phyloP scores from a whole-genome alignment of 495 filamentous ascomycete species.

The Astrothelium macrocarpum region DNA sequence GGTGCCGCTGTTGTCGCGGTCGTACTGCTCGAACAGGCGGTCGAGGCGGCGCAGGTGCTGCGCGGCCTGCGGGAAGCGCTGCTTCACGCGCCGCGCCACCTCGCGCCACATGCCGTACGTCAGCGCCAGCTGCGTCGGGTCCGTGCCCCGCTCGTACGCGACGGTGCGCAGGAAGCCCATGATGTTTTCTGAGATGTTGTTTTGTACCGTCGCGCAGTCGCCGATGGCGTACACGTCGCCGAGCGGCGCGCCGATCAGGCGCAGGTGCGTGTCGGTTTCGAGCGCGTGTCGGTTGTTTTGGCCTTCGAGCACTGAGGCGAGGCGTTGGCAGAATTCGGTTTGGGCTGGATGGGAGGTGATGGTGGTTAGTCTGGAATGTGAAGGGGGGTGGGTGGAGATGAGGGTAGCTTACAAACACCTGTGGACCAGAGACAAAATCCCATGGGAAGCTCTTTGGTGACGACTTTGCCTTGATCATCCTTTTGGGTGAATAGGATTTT shows the following conservation, averaged over 20 bases:
- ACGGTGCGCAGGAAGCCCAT: conserved; percentile 78
- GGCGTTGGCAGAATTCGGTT: conserved; percentile 62
- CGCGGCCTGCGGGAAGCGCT: conserved; percentile 86
- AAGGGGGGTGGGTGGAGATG: conserved; percentile 5
- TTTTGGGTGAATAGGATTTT: conserved; percentile 82
- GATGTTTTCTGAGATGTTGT: conserved; percentile 84
- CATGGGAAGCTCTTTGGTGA: conserved; percentile 89
- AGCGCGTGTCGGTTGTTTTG: conserved; percentile 88
- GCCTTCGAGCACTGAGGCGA: conserved; percentile 60
- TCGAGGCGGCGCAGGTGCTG: conserved; percentile 84
- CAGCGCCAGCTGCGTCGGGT: conserved; percentile 73
- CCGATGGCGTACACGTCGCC: conserved; percentile 96
- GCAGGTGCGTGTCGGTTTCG: conserved; percentile 91
- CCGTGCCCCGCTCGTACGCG: conserved; percentile 83
- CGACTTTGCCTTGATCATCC: conserved; percentile 54
- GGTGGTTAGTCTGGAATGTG: background rate
- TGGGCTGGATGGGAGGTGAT: conserved; percentile 39
- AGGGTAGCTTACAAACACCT: conserved; percentile 52
- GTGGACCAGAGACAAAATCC: conserved; percentile 98
- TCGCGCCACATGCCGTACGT: conserved; percentile 79
- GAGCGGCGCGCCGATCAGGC: conserved; percentile 79
- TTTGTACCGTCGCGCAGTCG: conserved; percentile 95
- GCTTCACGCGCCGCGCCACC: conserved; percentile 72
- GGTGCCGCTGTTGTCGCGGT: conserved; percentile 84
- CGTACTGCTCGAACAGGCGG: conserved; percentile 80